Percentiles rank a stretch among this genome's conserved stretches.
These are phyloP conservation scores for Helotiales sp. DNA, from an alignment of 2,329 filamentous ascomycete genomes.

Conservation along the genomic window DNA sequence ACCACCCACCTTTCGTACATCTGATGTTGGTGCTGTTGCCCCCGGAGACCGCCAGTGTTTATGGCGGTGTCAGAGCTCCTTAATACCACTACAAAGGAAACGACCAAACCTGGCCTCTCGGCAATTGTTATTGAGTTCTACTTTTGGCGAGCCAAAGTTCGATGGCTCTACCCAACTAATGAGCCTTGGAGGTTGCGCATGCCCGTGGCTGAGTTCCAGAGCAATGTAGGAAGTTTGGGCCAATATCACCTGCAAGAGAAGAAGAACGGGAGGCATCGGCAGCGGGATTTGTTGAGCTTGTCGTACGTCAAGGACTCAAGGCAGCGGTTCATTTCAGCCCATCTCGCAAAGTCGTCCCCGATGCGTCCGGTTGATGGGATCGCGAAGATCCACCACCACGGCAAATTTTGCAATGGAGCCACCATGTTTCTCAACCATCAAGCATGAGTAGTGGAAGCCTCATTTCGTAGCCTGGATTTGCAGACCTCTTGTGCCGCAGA, in stretches of 20 bases:
- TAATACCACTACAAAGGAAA: neutral
- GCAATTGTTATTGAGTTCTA: constrained; percentile 8
- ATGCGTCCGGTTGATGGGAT: neutral
- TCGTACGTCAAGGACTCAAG: neutral
- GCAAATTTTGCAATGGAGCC: neutral
- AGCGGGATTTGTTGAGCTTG: neutral
- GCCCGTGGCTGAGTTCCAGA: constrained; percentile 31
- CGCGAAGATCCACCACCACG: constrained; percentile 6
- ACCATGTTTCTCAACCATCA: neutral
- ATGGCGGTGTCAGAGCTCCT: neutral
- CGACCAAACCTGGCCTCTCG: neutral
- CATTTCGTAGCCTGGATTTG: neutral
- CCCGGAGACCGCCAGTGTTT: neutral
- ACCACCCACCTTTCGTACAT: constrained; percentile 11
- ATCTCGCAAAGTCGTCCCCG: neutral
- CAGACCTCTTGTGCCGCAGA: neutral
- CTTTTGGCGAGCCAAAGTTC: constrained; percentile 20
- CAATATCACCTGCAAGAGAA: constrained; percentile 1
- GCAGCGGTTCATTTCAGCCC: neutral
- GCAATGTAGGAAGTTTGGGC: constrained; percentile 1
- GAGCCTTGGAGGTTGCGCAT: constrained; percentile 19
- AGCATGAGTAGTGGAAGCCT: neutral
- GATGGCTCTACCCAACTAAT: constrained; percentile 8
- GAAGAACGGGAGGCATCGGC: neutral
- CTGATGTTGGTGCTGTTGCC: constrained; percentile 11